Percentiles rank a stretch among this genome's conserved stretches.
Evolutionary conservation across 2,329 filamentous ascomycete genomes (phyloP).

Genomic region (Aspergillus pseudoglaucus): DNA sequence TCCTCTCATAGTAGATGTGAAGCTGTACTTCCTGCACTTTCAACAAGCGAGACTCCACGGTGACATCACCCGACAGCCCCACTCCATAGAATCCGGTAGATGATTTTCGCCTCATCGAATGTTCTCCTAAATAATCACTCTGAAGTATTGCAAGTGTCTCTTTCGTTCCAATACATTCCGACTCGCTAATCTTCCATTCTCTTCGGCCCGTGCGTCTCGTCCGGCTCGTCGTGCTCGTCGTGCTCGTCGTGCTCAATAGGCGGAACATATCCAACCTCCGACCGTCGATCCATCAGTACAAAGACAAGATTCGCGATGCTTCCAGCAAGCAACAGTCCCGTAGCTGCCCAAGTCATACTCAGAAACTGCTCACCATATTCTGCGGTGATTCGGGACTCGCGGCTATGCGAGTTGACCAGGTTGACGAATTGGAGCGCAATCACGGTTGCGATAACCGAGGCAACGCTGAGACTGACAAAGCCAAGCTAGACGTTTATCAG

Average conservation of each 20-base stretch:
- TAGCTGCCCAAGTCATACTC: slow-evolving; percentile 54
- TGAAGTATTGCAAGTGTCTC: background rate
- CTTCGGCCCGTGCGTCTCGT: background rate
- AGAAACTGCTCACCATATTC: slow-evolving; percentile 50
- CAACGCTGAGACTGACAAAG: slow-evolving; percentile 57
- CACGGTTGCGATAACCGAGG: slow-evolving; percentile 68
- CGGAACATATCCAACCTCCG: slow-evolving; percentile 2
- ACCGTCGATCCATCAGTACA: slow-evolving; percentile 15
- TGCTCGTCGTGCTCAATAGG: background rate
- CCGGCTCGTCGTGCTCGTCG: background rate
- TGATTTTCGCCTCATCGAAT: background rate
- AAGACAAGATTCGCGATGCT: slow-evolving; percentile 24
- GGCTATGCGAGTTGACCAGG: slow-evolving; percentile 49
- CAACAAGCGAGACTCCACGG: background rate
- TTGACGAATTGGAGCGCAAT: slow-evolving; percentile 49
- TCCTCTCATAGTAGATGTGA: background rate
- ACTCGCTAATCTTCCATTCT: background rate
- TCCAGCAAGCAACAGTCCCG: slow-evolving; percentile 27
- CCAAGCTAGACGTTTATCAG: slow-evolving; percentile 33
- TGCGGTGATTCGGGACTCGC: slow-evolving; percentile 44
- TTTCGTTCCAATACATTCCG: background rate
- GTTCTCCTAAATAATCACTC: background rate
- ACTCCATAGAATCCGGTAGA: background rate
- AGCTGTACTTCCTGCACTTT: background rate
- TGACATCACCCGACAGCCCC: background rate